A percentile compares a stretch with the other conserved stretches of the same genome.
These are phyloP conservation scores for Cladorrhinum samala DNA, from an alignment of 495 filamentous ascomycete genomes.

Conservation along the genomic window DNA sequence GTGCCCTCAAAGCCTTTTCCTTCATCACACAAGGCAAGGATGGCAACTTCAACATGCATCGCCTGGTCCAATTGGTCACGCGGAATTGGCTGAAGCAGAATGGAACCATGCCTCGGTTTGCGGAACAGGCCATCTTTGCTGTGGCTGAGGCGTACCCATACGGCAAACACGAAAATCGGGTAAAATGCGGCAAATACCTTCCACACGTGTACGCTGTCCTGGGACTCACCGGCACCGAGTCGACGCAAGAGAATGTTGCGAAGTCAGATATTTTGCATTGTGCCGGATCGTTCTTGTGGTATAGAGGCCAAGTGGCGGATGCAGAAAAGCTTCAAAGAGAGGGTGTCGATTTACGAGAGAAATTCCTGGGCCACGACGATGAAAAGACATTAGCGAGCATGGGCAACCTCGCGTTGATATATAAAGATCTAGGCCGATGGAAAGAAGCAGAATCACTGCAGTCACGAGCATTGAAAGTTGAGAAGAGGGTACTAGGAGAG, in stretches of 20 bases:
- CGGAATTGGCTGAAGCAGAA: slow-evolving; percentile 38
- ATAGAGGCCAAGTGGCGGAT: background rate
- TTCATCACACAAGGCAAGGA: slow-evolving; percentile 25
- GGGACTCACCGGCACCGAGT: background rate
- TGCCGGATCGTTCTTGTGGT: background rate
- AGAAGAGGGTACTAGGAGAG: slow-evolving; percentile 26
- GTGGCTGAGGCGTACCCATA: slow-evolving; percentile 30
- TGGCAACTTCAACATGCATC: slow-evolving; percentile 33
- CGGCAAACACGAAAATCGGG: slow-evolving; percentile 29
- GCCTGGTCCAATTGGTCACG: slow-evolving; percentile 41
- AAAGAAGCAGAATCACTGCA: slow-evolving; percentile 31
- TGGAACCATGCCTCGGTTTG: slow-evolving; percentile 20
- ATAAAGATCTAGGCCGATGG: slow-evolving; percentile 33
- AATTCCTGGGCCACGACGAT: background rate
- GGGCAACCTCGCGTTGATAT: background rate
- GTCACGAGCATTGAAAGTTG: slow-evolving; percentile 28
- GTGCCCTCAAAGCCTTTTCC: slow-evolving; percentile 36
- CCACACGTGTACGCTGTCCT: slow-evolving; percentile 34
- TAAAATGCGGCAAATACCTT: slow-evolving; percentile 28
- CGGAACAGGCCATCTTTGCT: slow-evolving; percentile 24
- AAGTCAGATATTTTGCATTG: background rate
- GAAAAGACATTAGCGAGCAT: background rate
- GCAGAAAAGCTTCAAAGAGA: background rate
- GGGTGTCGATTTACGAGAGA: background rate
- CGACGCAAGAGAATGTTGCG: slow-evolving; percentile 6